Base-by-base conservation (phyloP, 2,329 filamentous ascomycete genomes). In the Hypoxylon sp. region DNA sequence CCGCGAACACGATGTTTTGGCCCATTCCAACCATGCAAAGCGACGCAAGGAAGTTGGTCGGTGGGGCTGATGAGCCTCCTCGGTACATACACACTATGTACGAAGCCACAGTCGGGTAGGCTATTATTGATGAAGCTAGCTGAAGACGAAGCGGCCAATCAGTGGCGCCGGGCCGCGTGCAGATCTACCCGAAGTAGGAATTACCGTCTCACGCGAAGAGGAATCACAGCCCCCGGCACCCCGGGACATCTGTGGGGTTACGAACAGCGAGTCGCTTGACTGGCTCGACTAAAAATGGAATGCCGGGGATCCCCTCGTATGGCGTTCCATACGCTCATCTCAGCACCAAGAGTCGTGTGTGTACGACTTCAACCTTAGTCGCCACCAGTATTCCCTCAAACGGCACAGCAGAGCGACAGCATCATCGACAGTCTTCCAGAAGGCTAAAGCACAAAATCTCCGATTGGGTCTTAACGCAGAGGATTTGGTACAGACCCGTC, bases 151-250 rank as follows among this genome's bases (percentile, higher is more conserved):
- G 67, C 64, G n/a, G 18, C 64, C 61, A 67, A 67, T 67, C 30
- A 61, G 2, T 7, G 18, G 3, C 11, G 22, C 9, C 56, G 64
- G 56, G 56, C 20, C 30, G 3, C 18, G 16, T 62, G 49, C 52
- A 53, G 64, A 64, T 66, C 63, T 64, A 52, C 51, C 62, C 65
- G 65, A 63, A 59, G 48, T 65, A 55, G 58, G 54, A 65, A 68
- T 53, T 65, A 32, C 64, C 61, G 56, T 61, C 32, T 54, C 50
- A 60, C 59, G 48, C 33, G 12, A 30, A 48, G 18, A 38, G 42
- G 16, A 6, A 40, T 38, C 61, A 65, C 49, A 52, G 58, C 58
- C 58, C 60, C 49, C 32, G 22, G 16, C 22, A n/a, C n/a, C n/a
- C n/a, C n/a, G n/a, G n/a, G n/a, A n/a, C n/a, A 48, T 24, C 50